These are phyloP conservation scores for Cucurbita moschata DNA, from an alignment of 306 rosid genomes.

Conservation along the genomic window DNA sequence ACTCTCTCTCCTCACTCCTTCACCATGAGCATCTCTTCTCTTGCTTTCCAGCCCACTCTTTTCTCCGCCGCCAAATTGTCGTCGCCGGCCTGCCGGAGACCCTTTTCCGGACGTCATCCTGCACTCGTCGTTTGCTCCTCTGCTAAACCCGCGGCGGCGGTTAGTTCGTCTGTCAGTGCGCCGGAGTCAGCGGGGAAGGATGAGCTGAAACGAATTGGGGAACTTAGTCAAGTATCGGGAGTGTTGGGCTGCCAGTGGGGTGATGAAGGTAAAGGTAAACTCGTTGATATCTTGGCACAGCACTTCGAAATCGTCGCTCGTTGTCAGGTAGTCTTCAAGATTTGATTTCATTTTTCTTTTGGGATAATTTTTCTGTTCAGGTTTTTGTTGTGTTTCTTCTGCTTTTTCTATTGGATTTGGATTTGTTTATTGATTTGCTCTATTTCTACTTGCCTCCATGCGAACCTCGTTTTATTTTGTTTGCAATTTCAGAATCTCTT, in stretches of 20 bases:
- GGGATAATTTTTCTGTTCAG: not conserved
- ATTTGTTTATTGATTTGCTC: not conserved
- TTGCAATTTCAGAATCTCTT: not conserved
- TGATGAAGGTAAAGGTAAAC: constrained; percentile 95
- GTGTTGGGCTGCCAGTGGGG: constrained; percentile 97
- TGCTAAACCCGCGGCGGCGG: constrained; percentile 23
- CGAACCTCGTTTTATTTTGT: not conserved
- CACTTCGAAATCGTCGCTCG: constrained; percentile 92
- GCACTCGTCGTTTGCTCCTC: constrained; percentile 37
- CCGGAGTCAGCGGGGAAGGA: constrained; percentile 19
- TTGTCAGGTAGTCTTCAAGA: constrained; percentile 46
- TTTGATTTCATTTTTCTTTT: not conserved
- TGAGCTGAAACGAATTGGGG: constrained; percentile 34
- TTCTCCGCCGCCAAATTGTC: constrained; percentile 15
- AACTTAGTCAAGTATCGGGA: constrained; percentile 72
- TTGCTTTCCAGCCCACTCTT: constrained; percentile 33
- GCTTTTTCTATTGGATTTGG: not conserved
- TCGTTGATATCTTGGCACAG: constrained; percentile 75
- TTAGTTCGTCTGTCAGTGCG: constrained; percentile 37
- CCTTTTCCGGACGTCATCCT: not conserved
- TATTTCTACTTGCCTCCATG: not conserved
- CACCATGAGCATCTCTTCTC: constrained; percentile 50
- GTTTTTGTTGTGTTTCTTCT: not conserved
- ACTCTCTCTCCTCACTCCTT: not conserved
- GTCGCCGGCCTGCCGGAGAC: constrained; percentile 3